Percentiles rank a stretch among this genome's conserved stretches.
These are phyloP conservation scores for Verticillium dahliae DNA, from an alignment of 2,329 filamentous ascomycete species.

Conservation along the genomic window DNA sequence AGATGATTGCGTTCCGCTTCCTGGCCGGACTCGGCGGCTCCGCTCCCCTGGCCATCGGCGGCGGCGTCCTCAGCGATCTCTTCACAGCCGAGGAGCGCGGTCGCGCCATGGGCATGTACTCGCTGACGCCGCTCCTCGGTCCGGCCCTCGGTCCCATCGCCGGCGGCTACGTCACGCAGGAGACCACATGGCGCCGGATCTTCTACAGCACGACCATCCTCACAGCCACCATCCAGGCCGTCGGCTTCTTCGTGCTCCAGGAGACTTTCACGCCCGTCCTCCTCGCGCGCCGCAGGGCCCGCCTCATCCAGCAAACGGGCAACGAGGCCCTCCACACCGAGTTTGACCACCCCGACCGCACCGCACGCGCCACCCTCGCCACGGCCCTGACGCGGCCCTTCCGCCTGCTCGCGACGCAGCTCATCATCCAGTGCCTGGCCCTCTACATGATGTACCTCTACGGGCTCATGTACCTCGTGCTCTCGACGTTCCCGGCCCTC, in stretches of 20 bases:
- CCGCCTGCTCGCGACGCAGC: conserved; percentile 37
- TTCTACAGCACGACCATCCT: conserved; percentile 62
- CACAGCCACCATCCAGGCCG: conserved; percentile 52
- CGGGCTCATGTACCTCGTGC: conserved; percentile 43
- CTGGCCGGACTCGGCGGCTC: conserved; percentile 34
- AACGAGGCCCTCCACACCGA: conserved; percentile 42
- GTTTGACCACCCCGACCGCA: conserved; percentile 37
- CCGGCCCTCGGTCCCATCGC: conserved; percentile 62
- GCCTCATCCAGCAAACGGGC: conserved; percentile 51
- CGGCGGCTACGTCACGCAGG: conserved; percentile 58
- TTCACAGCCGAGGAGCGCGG: conserved; percentile 34
- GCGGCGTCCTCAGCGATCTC: conserved; percentile 33
- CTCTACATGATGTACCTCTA: conserved; percentile 41
- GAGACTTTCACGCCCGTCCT: conserved; percentile 60
- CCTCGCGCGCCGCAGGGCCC: conserved; percentile 48
- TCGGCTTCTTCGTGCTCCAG: conserved; percentile 54
- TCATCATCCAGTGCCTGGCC: conserved; percentile 39
- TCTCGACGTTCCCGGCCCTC: conserved; percentile 40
- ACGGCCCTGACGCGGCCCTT: conserved; percentile 32
- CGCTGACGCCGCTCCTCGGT: conserved; percentile 43
- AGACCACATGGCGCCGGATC: conserved; percentile 64
- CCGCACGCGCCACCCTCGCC: conserved; percentile 6
- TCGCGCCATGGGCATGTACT: conserved; percentile 26
- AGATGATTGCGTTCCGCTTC: conserved; percentile 40
- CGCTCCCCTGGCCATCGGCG: conserved; percentile 33